These are phyloP conservation scores for Apodospora peruviana DNA, from an alignment of 495 filamentous ascomycete genomes.

Conservation along the genomic window DNA sequence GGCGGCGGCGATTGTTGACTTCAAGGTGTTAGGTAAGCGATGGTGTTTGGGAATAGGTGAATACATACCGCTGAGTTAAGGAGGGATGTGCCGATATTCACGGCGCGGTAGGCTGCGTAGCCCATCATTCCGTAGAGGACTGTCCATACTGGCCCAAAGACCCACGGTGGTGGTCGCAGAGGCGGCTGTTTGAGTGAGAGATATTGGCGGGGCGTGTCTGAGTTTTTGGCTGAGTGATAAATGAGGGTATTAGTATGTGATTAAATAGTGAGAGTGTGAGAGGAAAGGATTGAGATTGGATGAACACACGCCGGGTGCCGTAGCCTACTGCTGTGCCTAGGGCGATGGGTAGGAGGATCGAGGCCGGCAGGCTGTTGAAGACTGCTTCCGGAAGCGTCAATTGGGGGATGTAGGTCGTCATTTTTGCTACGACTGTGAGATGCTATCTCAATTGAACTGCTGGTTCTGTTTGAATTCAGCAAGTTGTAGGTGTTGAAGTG, in stretches of 20 bases:
- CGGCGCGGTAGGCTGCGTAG: conserved; percentile 69
- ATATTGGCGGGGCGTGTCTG: conserved; percentile 57
- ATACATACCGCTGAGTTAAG: conserved; percentile 22
- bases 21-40: not conserved
- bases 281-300: too few relatives aligned
- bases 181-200: conserved; percentile 70
- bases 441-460: too few relatives aligned
- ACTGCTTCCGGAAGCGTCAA: conserved; percentile 60
- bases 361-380: conserved; percentile 60
- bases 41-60: conserved; percentile 1
- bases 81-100: conserved; percentile 48
- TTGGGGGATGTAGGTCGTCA: conserved; percentile 62
- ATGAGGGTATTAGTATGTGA: conserved; percentile 3
- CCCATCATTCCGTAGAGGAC: conserved; percentile 84
- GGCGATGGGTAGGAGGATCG: conserved; percentile 63
- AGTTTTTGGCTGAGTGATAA: conserved; percentile 30
- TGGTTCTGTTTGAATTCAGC: not conserved
- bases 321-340: conserved; percentile 61
- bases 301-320: conserved; percentile 47
- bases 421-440: conserved; percentile 24
- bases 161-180: conserved; percentile 66
- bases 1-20: conserved; percentile 18
- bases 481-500: not conserved
- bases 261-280: not conserved
- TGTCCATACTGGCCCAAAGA: conserved; percentile 86